phyloP scores from a whole-genome alignment of 116 monocot species.

The Posidonia oceanica region DNA sequence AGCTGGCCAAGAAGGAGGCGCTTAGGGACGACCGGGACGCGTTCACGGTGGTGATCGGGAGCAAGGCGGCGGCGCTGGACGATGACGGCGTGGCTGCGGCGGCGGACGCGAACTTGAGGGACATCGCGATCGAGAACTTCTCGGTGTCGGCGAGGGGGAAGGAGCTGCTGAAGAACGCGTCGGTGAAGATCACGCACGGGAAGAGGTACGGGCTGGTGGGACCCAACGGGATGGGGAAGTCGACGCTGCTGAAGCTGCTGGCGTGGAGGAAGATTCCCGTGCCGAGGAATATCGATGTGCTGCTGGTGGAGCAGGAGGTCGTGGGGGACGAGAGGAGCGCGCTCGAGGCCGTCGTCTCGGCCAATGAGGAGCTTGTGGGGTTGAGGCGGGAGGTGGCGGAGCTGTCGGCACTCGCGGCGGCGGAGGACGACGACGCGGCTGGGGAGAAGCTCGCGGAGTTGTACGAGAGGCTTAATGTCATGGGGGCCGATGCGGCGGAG shows the following conservation, averaged over 20 bases:
- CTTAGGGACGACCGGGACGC: conserved; percentile 85
- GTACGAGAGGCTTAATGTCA: conserved; percentile 60
- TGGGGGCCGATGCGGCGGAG: conserved; percentile 72
- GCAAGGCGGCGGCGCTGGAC: conserved; percentile 28
- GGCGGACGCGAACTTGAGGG: conserved; percentile 52
- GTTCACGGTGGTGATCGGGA: conserved; percentile 63
- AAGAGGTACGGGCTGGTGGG: conserved; percentile 69
- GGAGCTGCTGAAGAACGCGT: conserved; percentile 65
- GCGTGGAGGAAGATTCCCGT: conserved; percentile 78
- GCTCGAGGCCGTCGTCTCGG: conserved; percentile 73
- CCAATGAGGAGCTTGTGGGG: conserved; percentile 65
- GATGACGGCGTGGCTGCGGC: conserved; percentile 21
- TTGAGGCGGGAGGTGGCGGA: conserved; percentile 42
- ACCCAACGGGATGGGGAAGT: conserved; percentile 84
- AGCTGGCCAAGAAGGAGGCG: conserved; percentile 48
- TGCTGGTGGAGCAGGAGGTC: conserved; percentile 88
- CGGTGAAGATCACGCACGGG: conserved; percentile 71
- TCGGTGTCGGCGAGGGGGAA: conserved; percentile 75
- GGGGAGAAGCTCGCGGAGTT: conserved; percentile 58
- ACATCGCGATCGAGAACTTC: conserved; percentile 67
- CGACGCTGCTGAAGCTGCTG: conserved; percentile 73
- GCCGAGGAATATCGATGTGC: conserved; percentile 64
- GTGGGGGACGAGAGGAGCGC: conserved; percentile 63
- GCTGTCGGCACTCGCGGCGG: conserved; percentile 15
- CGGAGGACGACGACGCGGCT: conserved; percentile 15